phyloP scores from a whole-genome alignment of 2,329 filamentous ascomycete genomes.

The Cladosporium sp. region DNA sequence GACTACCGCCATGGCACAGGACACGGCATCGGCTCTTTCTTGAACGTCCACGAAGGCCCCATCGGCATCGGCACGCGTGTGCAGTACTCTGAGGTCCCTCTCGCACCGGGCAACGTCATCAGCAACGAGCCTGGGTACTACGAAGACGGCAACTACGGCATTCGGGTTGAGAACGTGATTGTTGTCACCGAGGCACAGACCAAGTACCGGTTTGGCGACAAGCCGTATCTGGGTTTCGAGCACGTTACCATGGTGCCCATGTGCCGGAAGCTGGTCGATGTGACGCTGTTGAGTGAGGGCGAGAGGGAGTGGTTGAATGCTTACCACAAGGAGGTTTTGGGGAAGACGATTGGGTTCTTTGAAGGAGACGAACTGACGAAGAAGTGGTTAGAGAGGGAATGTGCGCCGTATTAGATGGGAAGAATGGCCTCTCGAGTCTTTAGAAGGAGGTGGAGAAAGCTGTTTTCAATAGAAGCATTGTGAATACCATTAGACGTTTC shows the following conservation, averaged over 20 bases:
- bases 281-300: constrained; percentile 58
- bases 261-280: constrained; percentile 81
- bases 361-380: constrained; percentile 63
- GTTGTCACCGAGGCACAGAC: constrained; percentile 87
- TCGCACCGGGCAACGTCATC: constrained; percentile 88
- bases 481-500: too few species aligned
- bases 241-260: constrained; percentile 96
- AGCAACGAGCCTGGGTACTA: constrained; percentile 96
- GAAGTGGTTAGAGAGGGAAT: constrained; percentile 83
- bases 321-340: constrained; percentile 73
- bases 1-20: constrained; percentile 96
- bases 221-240: constrained; percentile 90
- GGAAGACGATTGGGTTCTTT: constrained; percentile 75
- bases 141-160: constrained; percentile 89
- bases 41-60: constrained; percentile 96
- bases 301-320: constrained; percentile 85
- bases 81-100: constrained; percentile 82
- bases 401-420: constrained; percentile 50
- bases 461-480: too few species aligned
- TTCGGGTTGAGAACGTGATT: constrained; percentile 93
- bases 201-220: constrained; percentile 81
- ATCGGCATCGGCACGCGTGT: constrained; percentile 92
- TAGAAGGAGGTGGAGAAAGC: too few species aligned
- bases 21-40: constrained; percentile 87
- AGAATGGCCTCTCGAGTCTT: too few species aligned